Percentiles rank a stretch among this genome's conserved stretches.
Conservation (phyloP, 2,329 filamentous ascomycete species). For the Rutstroemia sp. region DNA sequence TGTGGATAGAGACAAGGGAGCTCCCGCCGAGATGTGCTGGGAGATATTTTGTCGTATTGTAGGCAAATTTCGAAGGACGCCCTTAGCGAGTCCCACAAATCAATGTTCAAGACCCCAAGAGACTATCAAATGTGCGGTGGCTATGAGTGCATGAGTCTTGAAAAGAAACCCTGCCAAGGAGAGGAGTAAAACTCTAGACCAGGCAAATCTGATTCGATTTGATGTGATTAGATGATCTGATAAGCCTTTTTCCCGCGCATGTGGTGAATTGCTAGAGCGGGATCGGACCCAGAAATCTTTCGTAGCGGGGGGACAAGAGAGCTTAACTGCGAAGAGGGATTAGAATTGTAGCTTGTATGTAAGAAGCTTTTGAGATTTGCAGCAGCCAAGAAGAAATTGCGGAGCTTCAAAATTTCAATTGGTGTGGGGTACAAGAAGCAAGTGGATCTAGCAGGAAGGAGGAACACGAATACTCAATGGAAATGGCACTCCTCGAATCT, state of each 20-base stretch:
- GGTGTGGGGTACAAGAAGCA: neutral
- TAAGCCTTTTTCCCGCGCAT: neutral
- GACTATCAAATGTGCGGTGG: neutral
- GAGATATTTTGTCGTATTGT: too few relatives aligned
- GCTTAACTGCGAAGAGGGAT: neutral
- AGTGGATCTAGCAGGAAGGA: neutral
- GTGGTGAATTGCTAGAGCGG: neutral
- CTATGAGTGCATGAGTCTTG: too few relatives aligned
- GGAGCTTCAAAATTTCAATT: too few relatives aligned
- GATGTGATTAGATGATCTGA: conserved; percentile 9
- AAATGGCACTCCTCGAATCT: neutral
- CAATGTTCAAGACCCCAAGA: too few relatives aligned
- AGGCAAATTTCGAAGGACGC: too few relatives aligned
- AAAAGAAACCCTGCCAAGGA: neutral
- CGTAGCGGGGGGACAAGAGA: too few relatives aligned
- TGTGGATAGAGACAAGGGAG: too few relatives aligned
- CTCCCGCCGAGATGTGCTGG: neutral
- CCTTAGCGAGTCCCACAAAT: too few relatives aligned
- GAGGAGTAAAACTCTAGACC: conserved; percentile 27
- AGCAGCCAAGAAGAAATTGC: neutral
- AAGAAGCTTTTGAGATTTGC: neutral
- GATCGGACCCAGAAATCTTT: neutral
- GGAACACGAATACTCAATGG: neutral
- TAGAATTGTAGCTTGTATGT: neutral
- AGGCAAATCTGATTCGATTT: conserved; percentile 30